Conservation (phyloP, 2,329 filamentous ascomycete species). For the Alternaria dauci region DNA sequence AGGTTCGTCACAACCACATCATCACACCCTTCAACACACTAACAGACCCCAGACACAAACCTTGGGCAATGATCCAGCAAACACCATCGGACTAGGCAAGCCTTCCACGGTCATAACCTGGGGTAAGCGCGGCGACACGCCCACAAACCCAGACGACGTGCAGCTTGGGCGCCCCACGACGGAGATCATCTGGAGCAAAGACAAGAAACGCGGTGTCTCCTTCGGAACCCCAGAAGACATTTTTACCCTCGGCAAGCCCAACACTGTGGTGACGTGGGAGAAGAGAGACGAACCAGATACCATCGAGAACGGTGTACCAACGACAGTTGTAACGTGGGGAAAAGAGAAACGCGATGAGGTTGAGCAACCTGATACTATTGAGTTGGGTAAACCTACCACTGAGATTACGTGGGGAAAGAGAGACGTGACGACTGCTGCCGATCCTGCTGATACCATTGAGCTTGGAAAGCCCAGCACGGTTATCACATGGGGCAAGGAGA, state of each 20-base stretch:
- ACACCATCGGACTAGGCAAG: slow-evolving; percentile 26
- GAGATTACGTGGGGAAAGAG: slow-evolving; percentile 22
- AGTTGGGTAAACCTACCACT: background rate
- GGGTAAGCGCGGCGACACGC: slow-evolving; percentile 17
- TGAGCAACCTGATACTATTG: background rate
- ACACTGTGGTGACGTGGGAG: background rate
- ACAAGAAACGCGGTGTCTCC: background rate
- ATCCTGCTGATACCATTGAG: slow-evolving; percentile 14
- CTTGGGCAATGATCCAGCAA: slow-evolving; percentile 7
- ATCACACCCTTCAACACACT: background rate
- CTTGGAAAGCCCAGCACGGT: slow-evolving; percentile 6
- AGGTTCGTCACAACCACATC: slow-evolving; percentile 20
- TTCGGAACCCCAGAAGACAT: slow-evolving; percentile 3
- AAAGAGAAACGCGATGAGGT: slow-evolving; percentile 2
- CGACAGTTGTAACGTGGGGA: slow-evolving; percentile 1
- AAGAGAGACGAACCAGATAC: slow-evolving; percentile 4
- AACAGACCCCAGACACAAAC: slow-evolving; percentile 9
- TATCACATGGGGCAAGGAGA: slow-evolving; percentile 16
- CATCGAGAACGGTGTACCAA: background rate
- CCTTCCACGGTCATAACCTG: slow-evolving; percentile 28
- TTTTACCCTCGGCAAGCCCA: slow-evolving; percentile 10
- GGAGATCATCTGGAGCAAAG: slow-evolving; percentile 32
- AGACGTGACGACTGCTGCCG: background rate
- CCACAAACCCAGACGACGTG: slow-evolving; percentile 17
- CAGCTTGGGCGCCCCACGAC: slow-evolving; percentile 27